Conservation (phyloP, 768 basidiomycete genomes). For the Crepidotus variabilis region DNA sequence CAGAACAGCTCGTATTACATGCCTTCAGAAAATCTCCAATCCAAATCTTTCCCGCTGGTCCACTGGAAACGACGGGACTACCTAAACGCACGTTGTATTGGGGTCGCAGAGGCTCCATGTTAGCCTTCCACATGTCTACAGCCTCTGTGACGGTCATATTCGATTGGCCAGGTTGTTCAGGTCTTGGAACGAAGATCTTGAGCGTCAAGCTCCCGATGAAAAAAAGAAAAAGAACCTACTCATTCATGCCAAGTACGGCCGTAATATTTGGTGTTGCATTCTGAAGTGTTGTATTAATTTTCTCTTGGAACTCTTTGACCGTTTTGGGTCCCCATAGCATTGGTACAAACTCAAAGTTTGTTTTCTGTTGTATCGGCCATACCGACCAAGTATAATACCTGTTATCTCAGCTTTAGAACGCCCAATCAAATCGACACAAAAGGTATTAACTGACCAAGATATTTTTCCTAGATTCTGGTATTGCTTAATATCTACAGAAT, state of each 20-base stretch:
- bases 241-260: slow-evolving; percentile 50
- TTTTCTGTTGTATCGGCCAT: slow-evolving; percentile 23
- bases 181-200: slow-evolving; percentile 8
- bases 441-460: slow-evolving; percentile 35
- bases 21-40: slow-evolving; percentile 46
- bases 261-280: slow-evolving; percentile 28
- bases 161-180: slow-evolving; percentile 39
- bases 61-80: slow-evolving; percentile 50
- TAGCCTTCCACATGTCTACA: slow-evolving; percentile 46
- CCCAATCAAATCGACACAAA: background rate
- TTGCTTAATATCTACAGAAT: slow-evolving; percentile 37
- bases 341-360: slow-evolving; percentile 49
- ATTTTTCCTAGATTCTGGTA: slow-evolving; percentile 42
- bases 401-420: background rate
- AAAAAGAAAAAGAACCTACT: slow-evolving; percentile 26
- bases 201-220: background rate
- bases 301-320: slow-evolving; percentile 34
- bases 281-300: slow-evolving; percentile 37
- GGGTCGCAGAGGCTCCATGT: slow-evolving; percentile 45
- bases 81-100: slow-evolving; percentile 43
- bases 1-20: slow-evolving; percentile 46
- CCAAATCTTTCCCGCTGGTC: slow-evolving; percentile 52
- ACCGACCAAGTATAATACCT: slow-evolving; percentile 56
- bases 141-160: slow-evolving; percentile 46
- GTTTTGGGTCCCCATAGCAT: slow-evolving; percentile 49